phyloP scores from a whole-genome alignment of 176 grass and related monocot genomes.

The Eremochloa ophiuroides region DNA sequence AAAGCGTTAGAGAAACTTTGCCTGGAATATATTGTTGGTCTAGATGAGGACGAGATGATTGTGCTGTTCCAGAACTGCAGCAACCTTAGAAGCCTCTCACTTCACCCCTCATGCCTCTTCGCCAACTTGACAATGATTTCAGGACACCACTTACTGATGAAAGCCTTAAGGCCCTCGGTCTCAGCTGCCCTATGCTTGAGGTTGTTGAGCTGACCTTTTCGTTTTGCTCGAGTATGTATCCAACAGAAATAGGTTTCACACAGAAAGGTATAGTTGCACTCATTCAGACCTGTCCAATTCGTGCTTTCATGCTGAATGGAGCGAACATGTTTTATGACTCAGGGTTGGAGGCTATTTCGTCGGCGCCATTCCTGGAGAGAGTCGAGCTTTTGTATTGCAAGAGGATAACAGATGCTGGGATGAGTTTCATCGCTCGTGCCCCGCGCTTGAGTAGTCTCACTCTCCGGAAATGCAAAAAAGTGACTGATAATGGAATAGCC shows the following conservation, averaged over 20 bases:
- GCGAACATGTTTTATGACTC: slow-evolving; percentile 35
- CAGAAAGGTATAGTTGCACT: slow-evolving; percentile 41
- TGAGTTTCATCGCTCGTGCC: slow-evolving; percentile 19
- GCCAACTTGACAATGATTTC: too few species aligned
- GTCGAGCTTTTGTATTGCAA: slow-evolving; percentile 45
- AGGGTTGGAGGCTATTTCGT: slow-evolving; percentile 42
- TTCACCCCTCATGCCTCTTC: too few species aligned
- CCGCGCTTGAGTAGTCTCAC: slow-evolving; percentile 37
- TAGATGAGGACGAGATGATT: slow-evolving; percentile 52
- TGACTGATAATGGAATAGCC: slow-evolving; percentile 41
- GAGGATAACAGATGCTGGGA: slow-evolving; percentile 38
- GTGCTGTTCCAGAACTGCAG: slow-evolving; percentile 41
- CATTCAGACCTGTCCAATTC: slow-evolving; percentile 45
- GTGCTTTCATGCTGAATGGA: slow-evolving; percentile 40
- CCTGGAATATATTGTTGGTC: too few species aligned
- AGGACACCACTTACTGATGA: slow-evolving; percentile 54
- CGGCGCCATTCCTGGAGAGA: slow-evolving; percentile 32
- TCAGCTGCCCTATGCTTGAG: slow-evolving; percentile 49
- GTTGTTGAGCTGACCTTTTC: slow-evolving; percentile 45
- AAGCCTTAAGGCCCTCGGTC: slow-evolving; percentile 42
- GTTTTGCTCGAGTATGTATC: background rate
- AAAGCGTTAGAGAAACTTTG: slow-evolving; percentile 48
- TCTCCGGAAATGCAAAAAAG: slow-evolving; percentile 31
- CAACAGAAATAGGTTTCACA: slow-evolving; percentile 36
- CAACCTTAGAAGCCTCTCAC: slow-evolving; percentile 53